A percentile compares a stretch with the other conserved stretches of the same genome.
Conservation (phyloP, 305 asterid genomes). For the Euphrasia arctica region DNA sequence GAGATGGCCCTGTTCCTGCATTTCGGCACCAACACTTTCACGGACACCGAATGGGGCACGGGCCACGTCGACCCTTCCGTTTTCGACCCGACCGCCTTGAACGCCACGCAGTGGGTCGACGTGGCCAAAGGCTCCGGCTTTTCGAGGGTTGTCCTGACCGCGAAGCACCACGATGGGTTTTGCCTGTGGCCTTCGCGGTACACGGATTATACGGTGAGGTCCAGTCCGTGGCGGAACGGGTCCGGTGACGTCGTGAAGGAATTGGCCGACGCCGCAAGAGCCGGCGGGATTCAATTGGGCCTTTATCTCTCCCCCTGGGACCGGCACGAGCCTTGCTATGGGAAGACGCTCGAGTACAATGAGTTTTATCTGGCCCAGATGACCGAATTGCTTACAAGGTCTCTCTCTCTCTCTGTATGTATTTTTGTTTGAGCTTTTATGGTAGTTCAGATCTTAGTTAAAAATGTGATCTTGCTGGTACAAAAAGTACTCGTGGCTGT, state of each 20-base stretch:
- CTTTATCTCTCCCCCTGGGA: slow-evolving; percentile 98
- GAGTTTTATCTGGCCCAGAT: slow-evolving; percentile 88
- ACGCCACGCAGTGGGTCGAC: slow-evolving; percentile 86
- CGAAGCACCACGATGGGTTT: slow-evolving; percentile 93
- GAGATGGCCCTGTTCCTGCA: slow-evolving; percentile 91
- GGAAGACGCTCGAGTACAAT: slow-evolving; percentile 69
- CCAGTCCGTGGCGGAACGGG: slow-evolving; percentile 85
- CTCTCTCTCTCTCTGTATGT: too few relatives aligned
- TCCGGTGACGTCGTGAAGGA: slow-evolving; percentile 71
- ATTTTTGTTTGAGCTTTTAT: too few relatives aligned
- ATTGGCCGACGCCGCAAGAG: slow-evolving; percentile 61
- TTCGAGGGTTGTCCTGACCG: slow-evolving; percentile 59
- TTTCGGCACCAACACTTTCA: slow-evolving; percentile 87
- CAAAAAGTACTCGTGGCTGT: too few relatives aligned
- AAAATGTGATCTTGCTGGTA: too few relatives aligned
- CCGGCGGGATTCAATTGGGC: slow-evolving; percentile 65
- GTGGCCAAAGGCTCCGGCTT: slow-evolving; percentile 75
- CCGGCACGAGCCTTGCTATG: slow-evolving; percentile 75
- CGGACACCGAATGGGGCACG: slow-evolving; percentile 86
- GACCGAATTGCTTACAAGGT: slow-evolving; percentile 91
- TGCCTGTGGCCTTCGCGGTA: slow-evolving; percentile 91
- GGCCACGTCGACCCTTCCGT: slow-evolving; percentile 70
- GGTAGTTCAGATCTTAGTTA: too few relatives aligned
- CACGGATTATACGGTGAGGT: slow-evolving; percentile 79
- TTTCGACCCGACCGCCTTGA: slow-evolving; percentile 62